Conservation (phyloP, 306 rosid genomes). For the Castanea sativa region DNA sequence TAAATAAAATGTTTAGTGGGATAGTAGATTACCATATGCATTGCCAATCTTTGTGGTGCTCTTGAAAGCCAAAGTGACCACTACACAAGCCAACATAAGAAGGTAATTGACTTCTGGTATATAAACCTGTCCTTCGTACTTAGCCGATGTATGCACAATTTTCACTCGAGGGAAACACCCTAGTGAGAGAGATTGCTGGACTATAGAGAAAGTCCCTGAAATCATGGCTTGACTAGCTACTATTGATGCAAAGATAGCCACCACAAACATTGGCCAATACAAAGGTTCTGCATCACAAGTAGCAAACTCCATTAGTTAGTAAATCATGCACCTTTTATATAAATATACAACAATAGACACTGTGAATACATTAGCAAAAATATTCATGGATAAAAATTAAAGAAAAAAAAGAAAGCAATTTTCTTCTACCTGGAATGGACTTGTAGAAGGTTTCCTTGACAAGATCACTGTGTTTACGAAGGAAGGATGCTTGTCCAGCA, state of each 20-base stretch:
- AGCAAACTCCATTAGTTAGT: neutral
- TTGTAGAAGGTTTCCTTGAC: conserved; percentile 52
- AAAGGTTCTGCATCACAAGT: conserved; percentile 37
- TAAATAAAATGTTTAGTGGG: neutral
- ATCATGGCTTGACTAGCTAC: conserved; percentile 91
- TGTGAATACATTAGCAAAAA: neutral
- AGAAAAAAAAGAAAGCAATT: too few relatives aligned
- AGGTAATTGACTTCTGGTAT: conserved; percentile 68
- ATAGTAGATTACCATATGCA: conserved; percentile 60
- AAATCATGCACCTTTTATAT: neutral
- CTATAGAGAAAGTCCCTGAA: conserved; percentile 71
- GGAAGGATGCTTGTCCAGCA: conserved; percentile 74
- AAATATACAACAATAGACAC: too few relatives aligned
- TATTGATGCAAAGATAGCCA: conserved; percentile 61
- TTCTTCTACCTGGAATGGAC: conserved; percentile 57
- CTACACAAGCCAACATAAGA: conserved; percentile 75
- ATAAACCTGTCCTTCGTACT: conserved; percentile 75
- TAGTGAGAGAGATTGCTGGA: conserved; percentile 69
- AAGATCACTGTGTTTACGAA: conserved; percentile 43
- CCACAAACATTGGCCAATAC: conserved; percentile 71
- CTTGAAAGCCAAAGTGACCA: conserved; percentile 54
- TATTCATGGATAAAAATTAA: neutral
- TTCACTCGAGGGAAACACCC: conserved; percentile 84
- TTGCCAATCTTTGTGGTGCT: conserved; percentile 58
- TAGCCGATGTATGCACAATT: conserved; percentile 69